Evolutionary conservation across 2,329 filamentous ascomycete genomes (phyloP).

Genomic region (Fusarium sp.): DNA sequence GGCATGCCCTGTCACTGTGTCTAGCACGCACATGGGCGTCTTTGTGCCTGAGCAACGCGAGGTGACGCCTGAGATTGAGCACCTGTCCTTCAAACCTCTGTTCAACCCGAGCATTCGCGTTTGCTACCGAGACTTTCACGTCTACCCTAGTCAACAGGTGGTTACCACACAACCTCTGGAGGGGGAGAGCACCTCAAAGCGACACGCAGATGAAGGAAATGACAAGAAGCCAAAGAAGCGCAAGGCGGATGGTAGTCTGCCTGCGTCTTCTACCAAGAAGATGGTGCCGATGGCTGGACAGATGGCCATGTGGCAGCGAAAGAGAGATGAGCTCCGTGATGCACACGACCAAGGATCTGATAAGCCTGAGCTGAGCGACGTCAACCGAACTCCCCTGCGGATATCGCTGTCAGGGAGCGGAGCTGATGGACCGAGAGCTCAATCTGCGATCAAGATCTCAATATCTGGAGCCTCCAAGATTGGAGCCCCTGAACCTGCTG

Average conservation of each 20-base stretch:
- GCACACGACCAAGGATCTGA: conserved; percentile 15
- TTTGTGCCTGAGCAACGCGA: conserved; percentile 76
- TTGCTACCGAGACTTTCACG: conserved; percentile 78
- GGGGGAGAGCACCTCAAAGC: conserved; percentile 43
- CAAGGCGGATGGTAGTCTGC: conserved; percentile 55
- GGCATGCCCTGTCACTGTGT: conserved; percentile 73
- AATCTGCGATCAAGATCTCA: conserved; percentile 46
- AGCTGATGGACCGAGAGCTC: conserved; percentile 29
- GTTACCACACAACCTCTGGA: conserved; percentile 62
- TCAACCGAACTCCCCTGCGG: conserved; percentile 36
- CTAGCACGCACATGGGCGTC: conserved; percentile 83
- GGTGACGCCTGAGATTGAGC: conserved; percentile 61
- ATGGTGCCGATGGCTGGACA: conserved; percentile 53
- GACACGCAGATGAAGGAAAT: conserved; percentile 39
- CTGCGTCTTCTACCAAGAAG: conserved; percentile 48
- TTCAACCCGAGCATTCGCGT: conserved; percentile 72
- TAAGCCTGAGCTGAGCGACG: conserved; percentile 21
- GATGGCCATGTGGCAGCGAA: conserved; percentile 56
- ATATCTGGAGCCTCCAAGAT: conserved; percentile 41
- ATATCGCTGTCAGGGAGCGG: conserved; percentile 32
- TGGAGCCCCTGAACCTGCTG: conserved; percentile 18
- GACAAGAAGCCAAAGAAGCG: conserved; percentile 61
- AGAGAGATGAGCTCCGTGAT: conserved; percentile 52
- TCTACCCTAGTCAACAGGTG: conserved; percentile 71
- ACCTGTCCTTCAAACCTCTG: conserved; percentile 73